These are phyloP conservation scores for Neonectria punicea DNA, from an alignment of 2,329 filamentous ascomycete species.

Conservation along the genomic window DNA sequence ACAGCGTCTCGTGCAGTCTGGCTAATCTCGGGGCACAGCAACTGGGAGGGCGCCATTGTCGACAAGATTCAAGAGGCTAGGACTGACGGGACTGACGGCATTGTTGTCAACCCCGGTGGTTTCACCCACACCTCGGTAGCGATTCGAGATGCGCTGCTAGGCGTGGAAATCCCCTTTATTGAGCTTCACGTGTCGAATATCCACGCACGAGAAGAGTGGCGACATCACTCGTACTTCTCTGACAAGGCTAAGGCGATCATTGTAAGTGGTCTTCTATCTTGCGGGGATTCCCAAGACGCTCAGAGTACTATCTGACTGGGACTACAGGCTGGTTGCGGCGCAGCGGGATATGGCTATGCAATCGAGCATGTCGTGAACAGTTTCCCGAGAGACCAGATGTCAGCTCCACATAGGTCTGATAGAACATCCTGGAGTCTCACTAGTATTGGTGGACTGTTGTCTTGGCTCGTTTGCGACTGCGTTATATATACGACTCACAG, in stretches of 20 bases:
- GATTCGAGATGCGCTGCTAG: constrained; percentile 24
- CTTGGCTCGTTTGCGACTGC: too few relatives aligned
- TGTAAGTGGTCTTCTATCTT: neutral
- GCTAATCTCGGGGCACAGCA: neutral
- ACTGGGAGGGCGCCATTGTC: constrained; percentile 22
- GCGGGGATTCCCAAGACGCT: too few relatives aligned
- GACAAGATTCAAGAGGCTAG: constrained; percentile 25
- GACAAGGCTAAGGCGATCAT: constrained; percentile 24
- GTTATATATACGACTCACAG: too few relatives aligned
- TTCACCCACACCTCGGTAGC: constrained; percentile 27
- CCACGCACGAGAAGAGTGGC: constrained; percentile 21
- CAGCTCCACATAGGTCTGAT: neutral
- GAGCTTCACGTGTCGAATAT: constrained; percentile 28
- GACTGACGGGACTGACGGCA: constrained; percentile 19
- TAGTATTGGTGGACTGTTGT: too few relatives aligned
- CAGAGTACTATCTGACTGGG: neutral
- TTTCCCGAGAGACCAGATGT: neutral
- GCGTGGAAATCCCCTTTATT: constrained; percentile 24
- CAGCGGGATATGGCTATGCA: neutral
- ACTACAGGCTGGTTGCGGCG: neutral
- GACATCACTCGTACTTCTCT: constrained; percentile 27
- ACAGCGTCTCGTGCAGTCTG: neutral
- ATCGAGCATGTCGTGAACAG: constrained; percentile 2
- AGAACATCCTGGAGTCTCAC: constrained; percentile 11
- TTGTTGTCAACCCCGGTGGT: constrained; percentile 24